Base-by-base conservation (phyloP, 2,329 filamentous ascomycete species). In the Plectosphaerella cucumerina region DNA sequence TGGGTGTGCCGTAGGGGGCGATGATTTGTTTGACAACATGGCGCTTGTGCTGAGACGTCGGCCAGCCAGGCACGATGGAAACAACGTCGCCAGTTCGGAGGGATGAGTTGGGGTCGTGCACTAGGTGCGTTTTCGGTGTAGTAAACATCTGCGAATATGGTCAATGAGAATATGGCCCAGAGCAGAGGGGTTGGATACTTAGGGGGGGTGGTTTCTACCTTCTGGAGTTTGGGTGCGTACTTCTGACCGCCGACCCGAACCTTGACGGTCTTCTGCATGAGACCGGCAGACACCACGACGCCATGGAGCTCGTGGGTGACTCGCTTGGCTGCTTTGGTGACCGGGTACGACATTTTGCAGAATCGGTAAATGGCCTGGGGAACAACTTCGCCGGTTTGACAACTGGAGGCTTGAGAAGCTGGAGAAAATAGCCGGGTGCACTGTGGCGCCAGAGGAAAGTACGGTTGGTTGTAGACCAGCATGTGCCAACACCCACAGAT, bases 201-300 rank as follows among this genome's bases (percentile, higher is more conserved):
- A n/a, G n/a, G 35, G 35, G 22, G 3, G 12, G 31, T 15, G 33
- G 22, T 41, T 14, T 15, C 6, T 21, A 58, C 55, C 50, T 56
- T 56, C 44, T 56, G 56, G 6, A 58, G 44, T 22, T 50, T 54
- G 8, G 44, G 50, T 65, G 92, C 88, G 85, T 86, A 93, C 64
- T 82, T 79, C 64, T 85, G 81, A 14, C 78, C 80, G 48, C 86
- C 85, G 14, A 92, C 77, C 58, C 84, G 81, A 55, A 92, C 89
- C 70, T 89, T 91, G 51, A 91, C 87, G 3, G 88, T 91, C 70
- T 86, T 89, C 53, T 83, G 71, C 86, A 91, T 91, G 53, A 85
- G 77, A 18, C 89, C 89, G 6, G 88, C 84, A 41, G 87, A 90
- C 47, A 92, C 81, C 21, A 93, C 89, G 39, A 93, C 82, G 55